Conservation (phyloP, 768 basidiomycete species). For the Rhodotorula sphaerocarpa region DNA sequence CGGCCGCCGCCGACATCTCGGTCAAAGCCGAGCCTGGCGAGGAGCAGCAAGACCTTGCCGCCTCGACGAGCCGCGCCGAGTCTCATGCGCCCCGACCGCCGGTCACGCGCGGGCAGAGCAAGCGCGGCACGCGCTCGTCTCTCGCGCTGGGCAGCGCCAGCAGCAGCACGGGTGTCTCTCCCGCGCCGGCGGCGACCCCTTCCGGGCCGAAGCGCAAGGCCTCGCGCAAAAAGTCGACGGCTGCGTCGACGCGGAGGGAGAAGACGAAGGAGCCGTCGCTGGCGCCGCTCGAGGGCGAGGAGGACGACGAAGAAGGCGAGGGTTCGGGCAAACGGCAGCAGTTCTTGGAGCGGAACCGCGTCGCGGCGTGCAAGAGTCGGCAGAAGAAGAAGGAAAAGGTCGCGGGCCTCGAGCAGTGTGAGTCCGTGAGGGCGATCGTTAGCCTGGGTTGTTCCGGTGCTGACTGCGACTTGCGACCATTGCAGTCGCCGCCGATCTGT, state of each 20-base stretch:
- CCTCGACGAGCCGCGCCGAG: too few relatives aligned
- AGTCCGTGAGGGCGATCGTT: conserved; percentile 1
- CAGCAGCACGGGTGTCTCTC: neutral
- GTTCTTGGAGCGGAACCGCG: conserved; percentile 36
- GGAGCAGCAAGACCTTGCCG: too few relatives aligned
- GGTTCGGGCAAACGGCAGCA: conserved; percentile 24
- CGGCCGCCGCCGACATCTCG: neutral
- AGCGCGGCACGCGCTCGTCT: conserved; percentile 7
- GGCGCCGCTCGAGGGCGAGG: neutral
- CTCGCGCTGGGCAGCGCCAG: too few relatives aligned
- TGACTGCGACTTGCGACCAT: neutral
- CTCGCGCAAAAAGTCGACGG: conserved; percentile 14
- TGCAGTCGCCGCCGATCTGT: conserved; percentile 22
- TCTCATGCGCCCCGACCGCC: neutral
- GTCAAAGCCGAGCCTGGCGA: conserved; percentile 5
- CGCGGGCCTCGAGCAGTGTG: conserved; percentile 26
- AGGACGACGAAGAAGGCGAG: conserved; percentile 23
- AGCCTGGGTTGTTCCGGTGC: too few relatives aligned
- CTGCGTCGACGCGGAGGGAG: too few relatives aligned
- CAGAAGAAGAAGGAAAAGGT: conserved; percentile 38
- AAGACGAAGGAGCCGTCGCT: neutral
- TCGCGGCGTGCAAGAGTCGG: conserved; percentile 37
- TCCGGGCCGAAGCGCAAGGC: conserved; percentile 12
- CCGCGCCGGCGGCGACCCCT: neutral
- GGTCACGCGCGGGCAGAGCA: conserved; percentile 10